Conservation (phyloP, 2,329 filamentous ascomycete genomes). For the Diaporthe nobilis region DNA sequence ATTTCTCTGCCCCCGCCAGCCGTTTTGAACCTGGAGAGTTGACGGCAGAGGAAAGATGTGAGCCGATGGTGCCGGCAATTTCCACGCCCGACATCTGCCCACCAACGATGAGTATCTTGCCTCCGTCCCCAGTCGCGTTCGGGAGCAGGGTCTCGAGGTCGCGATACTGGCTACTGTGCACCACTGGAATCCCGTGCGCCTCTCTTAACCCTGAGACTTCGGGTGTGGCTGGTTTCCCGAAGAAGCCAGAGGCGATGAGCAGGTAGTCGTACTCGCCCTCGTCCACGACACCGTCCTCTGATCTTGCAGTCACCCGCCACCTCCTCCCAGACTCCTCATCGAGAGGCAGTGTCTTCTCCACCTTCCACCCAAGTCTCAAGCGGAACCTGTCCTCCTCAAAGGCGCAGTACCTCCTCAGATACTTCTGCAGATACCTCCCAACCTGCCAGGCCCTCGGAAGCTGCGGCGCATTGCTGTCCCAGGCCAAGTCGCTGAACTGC, state of each 20-base stretch:
- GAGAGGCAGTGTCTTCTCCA: constrained; percentile 56
- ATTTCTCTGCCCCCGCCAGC: constrained; percentile 61
- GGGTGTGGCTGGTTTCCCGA: constrained; percentile 72
- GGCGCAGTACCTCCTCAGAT: constrained; percentile 70
- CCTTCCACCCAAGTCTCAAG: constrained; percentile 64
- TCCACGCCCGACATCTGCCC: constrained; percentile 89
- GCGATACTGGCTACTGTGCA: constrained; percentile 79
- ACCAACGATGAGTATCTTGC: constrained; percentile 81
- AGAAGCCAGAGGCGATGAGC: constrained; percentile 82
- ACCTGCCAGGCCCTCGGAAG: constrained; percentile 85
- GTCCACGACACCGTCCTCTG: constrained; percentile 53
- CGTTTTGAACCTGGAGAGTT: constrained; percentile 63
- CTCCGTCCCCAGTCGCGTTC: constrained; percentile 54
- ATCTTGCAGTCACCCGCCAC: constrained; percentile 59
- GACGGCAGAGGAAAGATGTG: constrained; percentile 75
- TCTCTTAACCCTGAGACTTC: constrained; percentile 53
- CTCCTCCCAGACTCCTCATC: constrained; percentile 47
- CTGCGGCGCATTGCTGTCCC: constrained; percentile 72
- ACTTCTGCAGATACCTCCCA: constrained; percentile 78
- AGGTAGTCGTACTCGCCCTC: constrained; percentile 77
- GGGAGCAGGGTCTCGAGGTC: constrained; percentile 65
- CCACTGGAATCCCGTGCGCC: constrained; percentile 60
- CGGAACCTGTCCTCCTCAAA: constrained; percentile 54
- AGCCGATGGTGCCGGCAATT: constrained; percentile 79
- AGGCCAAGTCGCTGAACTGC: constrained; percentile 79